A percentile compares a stretch with the other conserved stretches of the same genome.
phyloP scores from a whole-genome alignment of 129 eudicot genomes.

The Oenanthe sinensis region DNA sequence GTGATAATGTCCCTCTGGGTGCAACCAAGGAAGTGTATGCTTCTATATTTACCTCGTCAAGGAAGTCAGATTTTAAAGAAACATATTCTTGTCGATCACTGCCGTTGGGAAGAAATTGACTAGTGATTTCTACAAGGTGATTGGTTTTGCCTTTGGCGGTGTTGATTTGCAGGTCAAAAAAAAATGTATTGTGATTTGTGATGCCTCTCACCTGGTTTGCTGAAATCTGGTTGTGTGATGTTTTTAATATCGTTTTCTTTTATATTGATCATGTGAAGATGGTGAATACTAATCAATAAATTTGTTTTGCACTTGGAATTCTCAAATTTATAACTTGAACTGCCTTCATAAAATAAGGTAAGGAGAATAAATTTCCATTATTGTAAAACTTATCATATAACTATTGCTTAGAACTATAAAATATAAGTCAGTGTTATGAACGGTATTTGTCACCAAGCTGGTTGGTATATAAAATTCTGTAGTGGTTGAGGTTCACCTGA shows the following conservation, averaged over 20 bases:
- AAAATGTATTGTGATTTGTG: neutral
- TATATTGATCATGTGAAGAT: too few species aligned
- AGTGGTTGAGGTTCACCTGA: too few species aligned
- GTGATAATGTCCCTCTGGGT: constrained; percentile 54
- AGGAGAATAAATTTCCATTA: too few species aligned
- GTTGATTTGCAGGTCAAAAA: neutral
- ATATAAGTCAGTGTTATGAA: too few species aligned
- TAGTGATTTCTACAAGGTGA: neutral
- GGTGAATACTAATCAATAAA: too few species aligned
- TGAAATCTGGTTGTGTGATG: neutral
- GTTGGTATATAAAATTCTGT: too few species aligned
- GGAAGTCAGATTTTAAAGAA: constrained; percentile 71
- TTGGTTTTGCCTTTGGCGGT: neutral
- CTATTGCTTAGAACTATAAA: too few species aligned
- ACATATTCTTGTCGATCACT: constrained; percentile 16
- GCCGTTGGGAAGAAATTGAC: constrained; percentile 44
- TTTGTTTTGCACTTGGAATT: neutral
- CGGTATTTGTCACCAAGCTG: too few species aligned
- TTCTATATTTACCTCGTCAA: constrained; percentile 81
- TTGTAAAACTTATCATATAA: too few species aligned
- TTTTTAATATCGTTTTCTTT: neutral
- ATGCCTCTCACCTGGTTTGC: neutral
- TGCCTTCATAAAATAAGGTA: too few species aligned
- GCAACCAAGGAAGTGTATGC: constrained; percentile 81
- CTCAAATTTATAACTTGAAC: too few species aligned